Base-by-base conservation (phyloP, 2,329 filamentous ascomycete genomes). In the Botrytis squamosa region DNA sequence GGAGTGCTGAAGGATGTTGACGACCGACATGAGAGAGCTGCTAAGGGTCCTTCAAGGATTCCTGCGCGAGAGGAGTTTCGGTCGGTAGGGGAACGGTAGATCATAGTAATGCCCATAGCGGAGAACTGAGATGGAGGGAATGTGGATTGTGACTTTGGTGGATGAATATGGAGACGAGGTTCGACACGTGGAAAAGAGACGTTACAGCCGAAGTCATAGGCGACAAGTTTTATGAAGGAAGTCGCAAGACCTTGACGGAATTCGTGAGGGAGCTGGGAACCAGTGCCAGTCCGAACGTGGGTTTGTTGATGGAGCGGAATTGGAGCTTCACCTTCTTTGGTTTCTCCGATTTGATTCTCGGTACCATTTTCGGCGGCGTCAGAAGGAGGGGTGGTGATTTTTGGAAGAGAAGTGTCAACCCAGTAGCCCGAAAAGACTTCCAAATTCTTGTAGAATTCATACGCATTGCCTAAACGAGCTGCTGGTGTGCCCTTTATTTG, bases 201-300 rank as follows among this genome's bases (percentile, higher is more conserved):
- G 76, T 87, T 91, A 81, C 89, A 91, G 69, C 88, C 88, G 80
- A 91, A 91, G 75, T 91, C 89, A 78, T 91, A 91, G 29, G 88
- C 86, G 25, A 91, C 85, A 7, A 91, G 85, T 80, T 91, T 91
- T 73, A 91, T 81, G 73, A 91, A 91, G 52, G 89, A 85, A 4
- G 86, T 84, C 20, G 89, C 77, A n/a, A 91, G 83, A 71, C 85
- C 85, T 72, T 89, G 86, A 44, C 89, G 87, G 77, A 85, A 86
- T 68, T 90, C 88, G 10, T 85, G 79, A 0, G 89, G 89, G 85
- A 90, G 90, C 65, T 85, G 82, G n/a, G 82, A 81, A 16, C 89
- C 89, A 2, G 84, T 79, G 18, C 83, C 83, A 4, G 85, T 87
- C 62, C 89, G 86, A 66, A 76, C 57, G 57, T 76, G 78, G 69